These are phyloP conservation scores for Tetrapisispora pingtungensis DNA, from an alignment of 805 yeast genomes.

Conservation along the genomic window DNA sequence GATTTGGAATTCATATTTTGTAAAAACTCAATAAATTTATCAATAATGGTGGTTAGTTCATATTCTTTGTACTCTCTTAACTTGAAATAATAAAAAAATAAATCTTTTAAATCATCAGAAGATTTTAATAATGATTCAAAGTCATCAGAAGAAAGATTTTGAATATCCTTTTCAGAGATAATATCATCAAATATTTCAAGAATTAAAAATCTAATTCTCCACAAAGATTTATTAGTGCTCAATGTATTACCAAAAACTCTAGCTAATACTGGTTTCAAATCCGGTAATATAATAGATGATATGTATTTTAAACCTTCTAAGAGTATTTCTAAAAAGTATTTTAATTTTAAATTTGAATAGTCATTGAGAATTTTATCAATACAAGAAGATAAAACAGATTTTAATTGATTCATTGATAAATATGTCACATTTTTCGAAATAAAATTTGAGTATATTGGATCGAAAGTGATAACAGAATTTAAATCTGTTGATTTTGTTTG, in stretches of 20 bases:
- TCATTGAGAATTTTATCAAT: constrained; percentile 6
- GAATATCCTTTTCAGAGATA: constrained; percentile 20
- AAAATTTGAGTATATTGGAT: constrained; percentile 25
- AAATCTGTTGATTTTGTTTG: constrained; percentile 30
- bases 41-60: constrained; percentile 14
- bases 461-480: constrained; percentile 9
- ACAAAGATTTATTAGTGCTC: constrained; percentile 19
- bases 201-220: constrained; percentile 40
- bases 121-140: not conserved
- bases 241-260: constrained; percentile 18
- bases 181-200: constrained; percentile 39
- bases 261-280: constrained; percentile 16
- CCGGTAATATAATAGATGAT: constrained; percentile 22
- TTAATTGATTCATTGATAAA: constrained; percentile 41
- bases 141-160: constrained; percentile 1
- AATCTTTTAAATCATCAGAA: constrained; percentile 6
- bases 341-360: constrained; percentile 5
- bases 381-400: constrained; percentile 17
- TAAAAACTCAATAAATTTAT: constrained; percentile 15
- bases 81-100: constrained; percentile 38
- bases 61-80: constrained; percentile 36
- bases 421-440: constrained; percentile 35
- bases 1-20: not conserved
- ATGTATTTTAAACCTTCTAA: constrained; percentile 34
- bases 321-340: constrained; percentile 25